These are phyloP conservation scores for Setaria italica DNA, from an alignment of 202 grass and related monocot genomes.

Conservation along the genomic window DNA sequence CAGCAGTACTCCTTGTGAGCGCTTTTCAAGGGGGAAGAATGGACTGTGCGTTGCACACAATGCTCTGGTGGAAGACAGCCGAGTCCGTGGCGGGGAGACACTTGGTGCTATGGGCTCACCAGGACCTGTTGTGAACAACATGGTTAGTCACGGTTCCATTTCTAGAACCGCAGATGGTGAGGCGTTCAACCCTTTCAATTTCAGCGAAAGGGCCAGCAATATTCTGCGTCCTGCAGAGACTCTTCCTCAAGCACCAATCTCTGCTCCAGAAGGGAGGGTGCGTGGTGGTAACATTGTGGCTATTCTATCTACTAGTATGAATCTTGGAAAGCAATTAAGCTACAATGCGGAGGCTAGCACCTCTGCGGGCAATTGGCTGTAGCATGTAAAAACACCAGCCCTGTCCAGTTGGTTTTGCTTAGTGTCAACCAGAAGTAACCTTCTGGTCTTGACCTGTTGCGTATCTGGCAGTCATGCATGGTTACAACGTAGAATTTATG, in stretches of 20 bases:
- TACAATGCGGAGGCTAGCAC: not conserved
- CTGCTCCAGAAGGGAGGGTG: conserved; percentile 70
- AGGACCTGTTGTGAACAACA: not conserved
- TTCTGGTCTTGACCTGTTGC: not conserved
- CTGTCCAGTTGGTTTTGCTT: not conserved
- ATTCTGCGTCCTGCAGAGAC: not conserved
- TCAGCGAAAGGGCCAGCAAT: conserved; percentile 10
- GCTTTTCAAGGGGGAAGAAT: conserved; percentile 63
- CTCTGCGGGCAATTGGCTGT: conserved; percentile 31
- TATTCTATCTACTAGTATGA: conserved; percentile 46
- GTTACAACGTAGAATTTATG: conserved; percentile 18
- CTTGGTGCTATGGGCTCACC: conserved; percentile 37
- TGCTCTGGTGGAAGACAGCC: conserved; percentile 65
- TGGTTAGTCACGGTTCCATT: conserved; percentile 17
- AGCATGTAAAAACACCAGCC: not conserved
- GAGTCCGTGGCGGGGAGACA: conserved; percentile 58
- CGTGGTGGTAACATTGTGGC: conserved; percentile 62
- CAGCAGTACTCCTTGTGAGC: conserved; percentile 47
- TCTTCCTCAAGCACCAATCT: not conserved
- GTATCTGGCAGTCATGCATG: not conserved
- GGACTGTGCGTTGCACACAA: conserved; percentile 67
- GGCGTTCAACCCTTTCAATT: not conserved
- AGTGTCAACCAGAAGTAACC: conserved; percentile 9
- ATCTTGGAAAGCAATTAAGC: conserved; percentile 4
- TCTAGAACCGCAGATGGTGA: not conserved